A percentile compares a stretch with the other conserved stretches of the same genome.
Evolutionary conservation across 2,329 filamentous ascomycete genomes (phyloP).

Genomic region (Monilinia polystroma): DNA sequence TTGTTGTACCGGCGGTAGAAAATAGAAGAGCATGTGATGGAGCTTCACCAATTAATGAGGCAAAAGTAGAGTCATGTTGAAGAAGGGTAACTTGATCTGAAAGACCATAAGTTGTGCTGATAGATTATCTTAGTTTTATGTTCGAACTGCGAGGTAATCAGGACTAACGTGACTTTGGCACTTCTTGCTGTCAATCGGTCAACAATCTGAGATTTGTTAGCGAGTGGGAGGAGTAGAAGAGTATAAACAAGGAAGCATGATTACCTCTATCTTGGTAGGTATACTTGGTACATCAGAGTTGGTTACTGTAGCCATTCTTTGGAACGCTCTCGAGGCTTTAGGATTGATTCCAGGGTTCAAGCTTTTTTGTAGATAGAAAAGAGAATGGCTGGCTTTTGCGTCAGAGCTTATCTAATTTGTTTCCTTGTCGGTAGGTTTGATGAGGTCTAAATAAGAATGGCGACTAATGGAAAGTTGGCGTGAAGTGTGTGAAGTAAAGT

Average conservation of each 20-base stretch:
- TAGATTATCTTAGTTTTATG: constrained; percentile 22
- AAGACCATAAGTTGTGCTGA: constrained; percentile 28
- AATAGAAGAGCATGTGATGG: constrained; percentile 46
- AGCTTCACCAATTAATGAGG: constrained; percentile 39
- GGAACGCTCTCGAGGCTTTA: not conserved
- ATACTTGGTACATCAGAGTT: constrained; percentile 20
- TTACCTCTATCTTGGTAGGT: constrained; percentile 21
- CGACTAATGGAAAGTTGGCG: not conserved
- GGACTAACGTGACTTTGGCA: constrained; percentile 4
- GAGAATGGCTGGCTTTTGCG: not conserved
- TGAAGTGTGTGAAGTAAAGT: not conserved
- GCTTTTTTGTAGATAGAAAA: not conserved
- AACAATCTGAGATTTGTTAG: constrained; percentile 10
- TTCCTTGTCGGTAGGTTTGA: not conserved
- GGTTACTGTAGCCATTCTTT: constrained; percentile 24
- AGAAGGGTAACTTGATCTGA: constrained; percentile 41
- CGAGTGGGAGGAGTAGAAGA: not conserved
- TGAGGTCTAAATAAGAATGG: not conserved
- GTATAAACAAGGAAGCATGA: not conserved
- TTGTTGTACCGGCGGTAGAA: constrained; percentile 43
- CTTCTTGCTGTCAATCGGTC: constrained; percentile 16
- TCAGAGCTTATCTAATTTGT: not conserved
- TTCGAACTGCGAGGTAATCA: not conserved
- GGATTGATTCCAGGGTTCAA: not conserved
- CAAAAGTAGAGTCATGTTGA: constrained; percentile 44